Conservation (phyloP, 495 filamentous ascomycete genomes). For the Extremus antarcticus region DNA sequence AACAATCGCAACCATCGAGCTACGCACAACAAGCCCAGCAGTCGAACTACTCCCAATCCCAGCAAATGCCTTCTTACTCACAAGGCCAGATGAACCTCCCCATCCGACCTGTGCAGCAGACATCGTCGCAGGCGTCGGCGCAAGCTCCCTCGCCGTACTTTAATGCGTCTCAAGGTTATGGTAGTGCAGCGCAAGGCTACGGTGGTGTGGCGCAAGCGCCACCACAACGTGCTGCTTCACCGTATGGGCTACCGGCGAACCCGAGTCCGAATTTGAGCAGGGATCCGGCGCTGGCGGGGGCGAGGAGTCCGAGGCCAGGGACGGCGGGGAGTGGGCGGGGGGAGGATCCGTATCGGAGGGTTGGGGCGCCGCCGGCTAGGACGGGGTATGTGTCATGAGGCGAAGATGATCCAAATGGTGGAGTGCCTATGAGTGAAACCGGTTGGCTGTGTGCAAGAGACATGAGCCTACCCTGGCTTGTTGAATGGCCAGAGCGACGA, state of each 20-base stretch:
- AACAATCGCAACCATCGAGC: no score
- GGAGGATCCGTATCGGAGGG: conserved; percentile 4
- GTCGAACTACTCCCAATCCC: no score
- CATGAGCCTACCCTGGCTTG: neutral
- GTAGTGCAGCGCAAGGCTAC: neutral
- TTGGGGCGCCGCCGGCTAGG: conserved; percentile 2
- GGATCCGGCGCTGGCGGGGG: neutral
- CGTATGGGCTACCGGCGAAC: neutral
- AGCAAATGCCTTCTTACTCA: neutral
- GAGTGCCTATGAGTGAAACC: neutral
- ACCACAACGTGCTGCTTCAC: neutral
- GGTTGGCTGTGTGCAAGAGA: no score
- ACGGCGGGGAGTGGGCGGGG: conserved; percentile 9
- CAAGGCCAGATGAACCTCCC: conserved; percentile 22
- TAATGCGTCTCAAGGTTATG: neutral
- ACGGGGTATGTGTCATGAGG: conserved; percentile 12
- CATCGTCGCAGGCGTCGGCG: neutral
- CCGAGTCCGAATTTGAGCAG: neutral
- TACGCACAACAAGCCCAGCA: no score
- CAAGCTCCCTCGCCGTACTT: neutral
- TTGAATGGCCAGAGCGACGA: neutral
- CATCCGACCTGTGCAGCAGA: conserved; percentile 15
- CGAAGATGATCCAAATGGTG: neutral
- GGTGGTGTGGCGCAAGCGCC: neutral
- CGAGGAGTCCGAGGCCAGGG: conserved; percentile 4